Conservation (phyloP, 768 basidiomycete species). For the Termitomyces titanicus region DNA sequence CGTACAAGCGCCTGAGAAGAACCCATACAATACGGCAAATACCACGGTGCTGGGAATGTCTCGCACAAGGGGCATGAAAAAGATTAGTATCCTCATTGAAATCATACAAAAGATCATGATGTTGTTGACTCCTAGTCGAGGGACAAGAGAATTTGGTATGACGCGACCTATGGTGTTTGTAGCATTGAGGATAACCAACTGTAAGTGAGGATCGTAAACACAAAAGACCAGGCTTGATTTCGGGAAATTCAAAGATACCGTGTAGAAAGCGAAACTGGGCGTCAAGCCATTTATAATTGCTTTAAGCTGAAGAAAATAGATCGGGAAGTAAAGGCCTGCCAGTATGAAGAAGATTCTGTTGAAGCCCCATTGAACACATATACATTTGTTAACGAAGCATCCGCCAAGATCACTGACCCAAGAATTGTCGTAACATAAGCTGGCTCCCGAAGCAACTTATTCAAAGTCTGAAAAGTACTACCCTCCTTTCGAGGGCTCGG, state of each 20-base stretch:
- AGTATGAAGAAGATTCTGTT: constrained; percentile 30
- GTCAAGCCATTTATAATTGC: constrained; percentile 43
- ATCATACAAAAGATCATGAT: constrained; percentile 27
- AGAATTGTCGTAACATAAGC: constrained; percentile 38
- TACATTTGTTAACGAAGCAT: not conserved
- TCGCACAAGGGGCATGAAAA: constrained; percentile 32
- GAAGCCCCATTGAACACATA: not conserved
- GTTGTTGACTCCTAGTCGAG: constrained; percentile 24
- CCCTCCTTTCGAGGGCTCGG: constrained; percentile 27
- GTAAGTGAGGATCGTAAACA: not conserved
- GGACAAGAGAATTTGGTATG: constrained; percentile 31
- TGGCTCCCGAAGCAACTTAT: constrained; percentile 35
- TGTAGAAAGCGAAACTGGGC: constrained; percentile 50
- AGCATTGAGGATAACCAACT: constrained; percentile 54
- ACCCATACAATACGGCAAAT: constrained; percentile 36
- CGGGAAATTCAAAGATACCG: constrained; percentile 28
- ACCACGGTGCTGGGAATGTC: constrained; percentile 25
- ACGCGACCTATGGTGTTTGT: constrained; percentile 37
- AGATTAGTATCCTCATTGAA: constrained; percentile 27
- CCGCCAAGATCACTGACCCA: constrained; percentile 23
- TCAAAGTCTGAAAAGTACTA: constrained; percentile 24
- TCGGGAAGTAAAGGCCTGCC: constrained; percentile 42
- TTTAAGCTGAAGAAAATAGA: constrained; percentile 48
- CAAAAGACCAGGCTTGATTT: not conserved
- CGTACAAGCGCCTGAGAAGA: constrained; percentile 37